Evolutionary conservation across 768 basidiomycete species (phyloP), one percentile per base, ranked within the genome.

Genomic region (Suillus cothurnatus): DNA sequence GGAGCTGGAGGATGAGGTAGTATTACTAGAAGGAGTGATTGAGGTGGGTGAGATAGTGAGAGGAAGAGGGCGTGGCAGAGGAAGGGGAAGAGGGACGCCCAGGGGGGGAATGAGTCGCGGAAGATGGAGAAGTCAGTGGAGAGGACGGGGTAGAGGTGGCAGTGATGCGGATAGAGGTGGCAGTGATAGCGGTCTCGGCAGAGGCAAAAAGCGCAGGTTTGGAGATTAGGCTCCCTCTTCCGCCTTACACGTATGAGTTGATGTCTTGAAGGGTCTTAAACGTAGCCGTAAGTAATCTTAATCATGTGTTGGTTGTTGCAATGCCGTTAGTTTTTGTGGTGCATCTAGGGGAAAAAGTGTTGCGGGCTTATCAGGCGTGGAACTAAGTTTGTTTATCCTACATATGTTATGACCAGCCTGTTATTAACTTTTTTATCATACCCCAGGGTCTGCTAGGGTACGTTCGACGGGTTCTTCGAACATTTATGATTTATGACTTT

Each of bases 71-170:
- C 38, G 34, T 47, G 23, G 56, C 28, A 45, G 67, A 49, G 61
- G 55, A 38, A 41, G 66, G 31, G 61, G 43, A 56, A 49, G 39
- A n/a, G 34, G 52, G 36, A n/a, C n/a, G 32, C 14, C 32, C 17
- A 52, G 56, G 38, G 56, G 56, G 38, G 56, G 56, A 23, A 32
- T 6, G 45, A 32, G 41, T 41, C 36, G 49, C 14, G 63, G 63
- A 41, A 39, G 63, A 15, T 21, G 63, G 45, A 23, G 49, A 50
- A 34, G 38, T 19, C 57, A 58, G 4, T 58, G 50, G 63, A 58
- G 43, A 34, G 83, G 85, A 63, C 85, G 88, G 62, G 86, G 83
- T 49, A 81, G 84, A 39, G 84, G 84, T 67, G 78, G 80, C 66
- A 78, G 79, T 65, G 77, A 15, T 17, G 38, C 19, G 17, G 56